Percentiles rank a stretch among this genome's conserved stretches.
phyloP scores from a whole-genome alignment of 495 filamentous ascomycete genomes.

The Aspergillus taichungensis region DNA sequence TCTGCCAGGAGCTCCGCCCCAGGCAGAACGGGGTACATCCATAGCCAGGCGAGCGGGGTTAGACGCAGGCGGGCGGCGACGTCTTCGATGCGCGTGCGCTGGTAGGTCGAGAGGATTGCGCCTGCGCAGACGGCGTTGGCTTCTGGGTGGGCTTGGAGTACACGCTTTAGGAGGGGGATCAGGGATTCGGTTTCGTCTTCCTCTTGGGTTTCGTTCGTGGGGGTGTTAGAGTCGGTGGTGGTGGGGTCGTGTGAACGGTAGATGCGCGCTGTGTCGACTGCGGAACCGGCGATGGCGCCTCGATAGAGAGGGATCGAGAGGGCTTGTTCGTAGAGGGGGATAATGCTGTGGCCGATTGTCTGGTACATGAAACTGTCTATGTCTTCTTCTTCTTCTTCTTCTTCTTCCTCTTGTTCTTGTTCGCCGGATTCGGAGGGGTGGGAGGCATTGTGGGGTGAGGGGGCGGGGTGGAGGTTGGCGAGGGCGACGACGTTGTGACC shows the following conservation, averaged over 20 bases:
- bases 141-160: conserved; percentile 57
- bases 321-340: conserved; percentile 74
- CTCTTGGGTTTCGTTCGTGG: background rate
- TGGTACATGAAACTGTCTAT: conserved; percentile 99
- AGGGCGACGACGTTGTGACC: conserved; percentile 81
- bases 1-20: conserved; percentile 58
- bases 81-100: conserved; percentile 87
- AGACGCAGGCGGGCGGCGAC: conserved; percentile 71
- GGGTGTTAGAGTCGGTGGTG: too few relatives aligned
- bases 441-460: background rate
- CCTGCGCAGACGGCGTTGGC: conserved; percentile 82
- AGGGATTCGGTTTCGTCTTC: conserved; percentile 85
- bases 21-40: conserved; percentile 78
- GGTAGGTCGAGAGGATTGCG: conserved; percentile 90
- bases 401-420: background rate
- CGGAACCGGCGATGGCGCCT: conserved; percentile 57
- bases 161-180: conserved; percentile 55
- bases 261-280: conserved; percentile 44
- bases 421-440: background rate
- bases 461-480: conserved; percentile 70
- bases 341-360: conserved; percentile 80
- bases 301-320: conserved; percentile 75
- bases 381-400: conserved; percentile 48
- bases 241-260: conserved; percentile 13
- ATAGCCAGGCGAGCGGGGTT: conserved; percentile 74